A percentile compares a stretch with the other conserved stretches of the same genome.
Evolutionary conservation across 345 rosid species (phyloP).

Genomic region (Corchorus capsularis): DNA sequence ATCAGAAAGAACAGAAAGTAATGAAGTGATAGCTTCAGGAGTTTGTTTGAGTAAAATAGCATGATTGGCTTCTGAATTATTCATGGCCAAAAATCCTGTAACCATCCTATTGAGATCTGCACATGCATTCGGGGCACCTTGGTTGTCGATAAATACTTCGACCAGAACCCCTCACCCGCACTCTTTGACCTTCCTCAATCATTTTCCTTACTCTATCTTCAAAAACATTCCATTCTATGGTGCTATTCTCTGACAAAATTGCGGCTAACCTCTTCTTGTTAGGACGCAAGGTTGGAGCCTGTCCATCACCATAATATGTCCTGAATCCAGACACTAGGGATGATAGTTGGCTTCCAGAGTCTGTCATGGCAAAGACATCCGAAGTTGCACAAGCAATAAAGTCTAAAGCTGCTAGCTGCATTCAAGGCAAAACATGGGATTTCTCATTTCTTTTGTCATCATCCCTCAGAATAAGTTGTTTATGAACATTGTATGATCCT

Average conservation of each 20-base stretch:
- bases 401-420: slow-evolving; percentile 89
- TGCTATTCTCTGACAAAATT: slow-evolving; percentile 59
- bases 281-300: slow-evolving; percentile 78
- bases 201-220: slow-evolving; percentile 64
- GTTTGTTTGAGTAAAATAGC: too few species aligned
- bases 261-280: slow-evolving; percentile 91
- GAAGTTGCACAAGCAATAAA: slow-evolving; percentile 88
- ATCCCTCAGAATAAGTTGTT: not conserved
- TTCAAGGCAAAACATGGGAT: not conserved
- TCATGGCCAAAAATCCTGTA: not conserved
- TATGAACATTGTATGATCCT: not conserved
- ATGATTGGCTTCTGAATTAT: not conserved
- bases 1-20: not conserved
- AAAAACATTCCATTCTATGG: slow-evolving; percentile 60
- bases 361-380: slow-evolving; percentile 92
- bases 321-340: slow-evolving; percentile 89
- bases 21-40: not conserved
- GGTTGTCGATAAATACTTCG: slow-evolving; percentile 92
- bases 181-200: slow-evolving; percentile 72
- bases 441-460: not conserved
- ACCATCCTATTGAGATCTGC: slow-evolving; percentile 34
- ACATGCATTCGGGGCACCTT: slow-evolving; percentile 82
- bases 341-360: slow-evolving; percentile 91
- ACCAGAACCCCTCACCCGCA: slow-evolving; percentile 55
- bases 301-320: slow-evolving; percentile 71